Evolutionary conservation across 805 yeast species (phyloP).

Genomic region (Scheffersomyces stipitis): DNA sequence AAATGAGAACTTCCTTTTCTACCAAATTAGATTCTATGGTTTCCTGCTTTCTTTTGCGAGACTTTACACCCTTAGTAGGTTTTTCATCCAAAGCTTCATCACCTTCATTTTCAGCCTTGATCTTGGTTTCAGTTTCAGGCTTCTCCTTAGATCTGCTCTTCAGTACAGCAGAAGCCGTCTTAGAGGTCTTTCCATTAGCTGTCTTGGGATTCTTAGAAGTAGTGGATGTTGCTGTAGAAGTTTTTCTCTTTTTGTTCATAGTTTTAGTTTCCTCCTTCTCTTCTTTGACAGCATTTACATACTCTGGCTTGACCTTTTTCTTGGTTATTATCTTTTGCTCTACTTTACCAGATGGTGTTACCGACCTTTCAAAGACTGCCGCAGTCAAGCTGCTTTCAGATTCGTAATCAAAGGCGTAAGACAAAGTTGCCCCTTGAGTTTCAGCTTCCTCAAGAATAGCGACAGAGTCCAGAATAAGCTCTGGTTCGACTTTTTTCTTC

Average conservation of each 20-base stretch:
- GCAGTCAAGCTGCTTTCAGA: conserved; percentile 1
- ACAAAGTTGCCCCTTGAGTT: conserved; percentile 14
- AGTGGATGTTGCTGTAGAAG: neutral
- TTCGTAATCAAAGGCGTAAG: conserved; percentile 21
- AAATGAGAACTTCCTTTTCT: conserved; percentile 2
- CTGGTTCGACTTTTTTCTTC: conserved; percentile 67
- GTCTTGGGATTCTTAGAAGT: neutral
- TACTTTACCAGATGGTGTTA: neutral
- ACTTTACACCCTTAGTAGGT: conserved; percentile 7
- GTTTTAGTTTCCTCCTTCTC: neutral
- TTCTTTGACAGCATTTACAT: neutral
- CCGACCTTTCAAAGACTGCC: neutral
- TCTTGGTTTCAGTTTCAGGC: conserved; percentile 9
- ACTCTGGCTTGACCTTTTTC: conserved; percentile 1
- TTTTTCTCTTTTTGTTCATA: conserved; percentile 4
- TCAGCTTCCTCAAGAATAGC: conserved; percentile 52
- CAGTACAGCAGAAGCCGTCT: neutral
- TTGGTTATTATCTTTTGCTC: conserved; percentile 1
- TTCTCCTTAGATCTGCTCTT: conserved; percentile 1
- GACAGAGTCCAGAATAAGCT: conserved; percentile 61
- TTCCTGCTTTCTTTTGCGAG: conserved; percentile 4
- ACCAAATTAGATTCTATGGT: neutral
- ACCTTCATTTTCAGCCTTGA: conserved; percentile 4
- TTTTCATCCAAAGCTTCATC: conserved; percentile 2
- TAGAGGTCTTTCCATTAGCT: neutral